A percentile compares a stretch with the other conserved stretches of the same genome.
Evolutionary conservation across 106 monocot species (phyloP).

Genomic region (Dendrobium catenatum): DNA sequence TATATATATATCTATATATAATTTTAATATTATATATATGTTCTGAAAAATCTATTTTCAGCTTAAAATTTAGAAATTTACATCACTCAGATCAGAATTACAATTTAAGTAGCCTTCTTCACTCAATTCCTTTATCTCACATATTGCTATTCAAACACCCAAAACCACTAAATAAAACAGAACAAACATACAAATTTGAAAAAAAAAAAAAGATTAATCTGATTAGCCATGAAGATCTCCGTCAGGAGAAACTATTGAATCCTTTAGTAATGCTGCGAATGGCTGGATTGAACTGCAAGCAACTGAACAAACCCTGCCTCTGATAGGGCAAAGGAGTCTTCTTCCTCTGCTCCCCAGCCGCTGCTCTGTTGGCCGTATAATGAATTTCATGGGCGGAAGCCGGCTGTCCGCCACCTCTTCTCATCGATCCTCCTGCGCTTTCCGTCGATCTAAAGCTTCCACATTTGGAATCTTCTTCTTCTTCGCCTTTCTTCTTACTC

Average conservation of each 20-base stretch:
- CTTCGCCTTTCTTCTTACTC: not conserved
- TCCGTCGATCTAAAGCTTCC: constrained; percentile 4
- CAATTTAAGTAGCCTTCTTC: too few species aligned
- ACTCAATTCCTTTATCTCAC: too few species aligned
- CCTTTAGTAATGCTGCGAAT: constrained; percentile 24
- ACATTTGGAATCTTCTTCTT: constrained; percentile 2
- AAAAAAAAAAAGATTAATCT: too few species aligned
- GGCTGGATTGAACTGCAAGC: constrained; percentile 37
- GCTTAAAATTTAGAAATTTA: too few species aligned
- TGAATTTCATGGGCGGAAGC: constrained; percentile 11
- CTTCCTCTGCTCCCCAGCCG: constrained; percentile 33
- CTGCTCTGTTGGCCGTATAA: constrained; percentile 18
- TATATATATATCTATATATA: too few species aligned
- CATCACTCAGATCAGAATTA: too few species aligned
- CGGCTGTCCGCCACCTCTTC: not conserved
- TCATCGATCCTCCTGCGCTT: not conserved
- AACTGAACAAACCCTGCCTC: constrained; percentile 28
- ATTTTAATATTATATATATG: too few species aligned
- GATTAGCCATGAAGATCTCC: too few species aligned
- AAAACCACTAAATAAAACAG: too few species aligned
- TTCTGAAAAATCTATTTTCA: too few species aligned
- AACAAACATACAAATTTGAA: too few species aligned
- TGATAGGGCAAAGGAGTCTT: constrained; percentile 33
- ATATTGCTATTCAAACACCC: too few species aligned
- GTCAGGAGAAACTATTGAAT: constrained; percentile 3